Evolutionary conservation across 495 filamentous ascomycete genomes (phyloP), one percentile per base, ranked within the genome.

Genomic region (Achaetomiella virescens): DNA sequence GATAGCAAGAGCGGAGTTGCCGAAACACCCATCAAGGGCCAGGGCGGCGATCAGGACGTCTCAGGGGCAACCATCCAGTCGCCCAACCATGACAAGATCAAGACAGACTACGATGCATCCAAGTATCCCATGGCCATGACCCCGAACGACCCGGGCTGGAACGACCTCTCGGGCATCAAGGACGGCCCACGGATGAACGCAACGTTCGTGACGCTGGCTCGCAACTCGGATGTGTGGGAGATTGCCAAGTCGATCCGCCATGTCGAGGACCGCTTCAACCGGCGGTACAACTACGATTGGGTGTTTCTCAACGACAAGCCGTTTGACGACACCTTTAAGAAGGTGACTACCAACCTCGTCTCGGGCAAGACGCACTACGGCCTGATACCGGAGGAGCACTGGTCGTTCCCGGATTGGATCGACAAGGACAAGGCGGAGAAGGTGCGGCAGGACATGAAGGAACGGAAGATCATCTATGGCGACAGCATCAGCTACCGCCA

Each of bases 201-300:
- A 25, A 97, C 95, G 3, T 98, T 98, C 66, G 90, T 98, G 38
- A 96, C 91, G 15, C 79, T 98, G 58, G 93, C 93, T 17, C 85
- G 95, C 48, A 98, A 98, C 68, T 76, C 76, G 29, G 93, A 98
- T 69, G 70, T 97, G 38, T 98, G 95, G 95, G 93, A 97, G 29
- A 96, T 98, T 62, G 87, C 90, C 22, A 84, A 87, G 63, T 95
- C 90, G 8, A 98, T 98, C 65, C 89, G 93, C 21, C 85, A 92
- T 60, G 84, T 98, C 33, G 93, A 98, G 73, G 93, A 98, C 68
- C 87, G 93, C 60, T 97, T 98, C 83, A 98, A 98, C 72, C 81
- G 84, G 61, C 86, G 90, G 48, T 97, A 86, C 71, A 85, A 97
- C 75, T 98, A 98, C 70, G 93, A 97, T 66, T 98, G 93, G 93